Conservation (phyloP, 306 rosid genomes). For the Ormosia semicastrata region DNA sequence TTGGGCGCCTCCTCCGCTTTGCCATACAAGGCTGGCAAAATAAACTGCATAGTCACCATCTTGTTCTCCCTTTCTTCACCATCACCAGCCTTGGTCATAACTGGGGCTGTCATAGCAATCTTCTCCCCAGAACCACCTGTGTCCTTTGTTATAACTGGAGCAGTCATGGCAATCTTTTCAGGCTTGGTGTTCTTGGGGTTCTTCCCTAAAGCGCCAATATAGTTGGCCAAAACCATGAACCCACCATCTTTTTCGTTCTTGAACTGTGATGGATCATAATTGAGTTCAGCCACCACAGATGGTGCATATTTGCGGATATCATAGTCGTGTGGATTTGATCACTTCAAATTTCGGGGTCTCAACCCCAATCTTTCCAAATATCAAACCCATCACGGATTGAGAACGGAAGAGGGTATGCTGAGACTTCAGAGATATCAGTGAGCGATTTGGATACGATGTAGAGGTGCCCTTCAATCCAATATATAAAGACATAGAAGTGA, state of each 20-base stretch:
- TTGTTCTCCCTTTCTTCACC: conserved; percentile 22
- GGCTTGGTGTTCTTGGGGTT: conserved; percentile 71
- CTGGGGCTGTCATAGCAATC: conserved; percentile 84
- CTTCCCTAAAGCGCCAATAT: conserved; percentile 80
- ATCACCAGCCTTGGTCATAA: conserved; percentile 49
- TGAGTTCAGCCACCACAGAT: conserved; percentile 65
- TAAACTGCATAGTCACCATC: conserved; percentile 71
- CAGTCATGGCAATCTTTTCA: conserved; percentile 84
- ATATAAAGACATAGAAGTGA: not conserved
- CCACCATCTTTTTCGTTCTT: conserved; percentile 86
- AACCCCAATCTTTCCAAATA: conserved; percentile 67
- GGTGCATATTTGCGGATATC: conserved; percentile 72
- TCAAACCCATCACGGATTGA: conserved; percentile 61
- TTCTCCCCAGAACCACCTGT: conserved; percentile 29
- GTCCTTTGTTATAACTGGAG: conserved; percentile 70
- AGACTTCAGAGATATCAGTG: not conserved
- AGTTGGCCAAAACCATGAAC: conserved; percentile 62
- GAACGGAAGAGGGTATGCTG: not conserved
- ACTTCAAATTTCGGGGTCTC: conserved; percentile 63
- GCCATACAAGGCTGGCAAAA: conserved; percentile 56
- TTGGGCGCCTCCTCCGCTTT: conserved; percentile 80
- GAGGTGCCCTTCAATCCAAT: not conserved
- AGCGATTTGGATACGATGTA: not conserved
- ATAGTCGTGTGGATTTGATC: conserved; percentile 55
- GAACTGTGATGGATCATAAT: conserved; percentile 72